Base-by-base conservation (phyloP, 306 rosid species). In the Rosa rugosa region DNA sequence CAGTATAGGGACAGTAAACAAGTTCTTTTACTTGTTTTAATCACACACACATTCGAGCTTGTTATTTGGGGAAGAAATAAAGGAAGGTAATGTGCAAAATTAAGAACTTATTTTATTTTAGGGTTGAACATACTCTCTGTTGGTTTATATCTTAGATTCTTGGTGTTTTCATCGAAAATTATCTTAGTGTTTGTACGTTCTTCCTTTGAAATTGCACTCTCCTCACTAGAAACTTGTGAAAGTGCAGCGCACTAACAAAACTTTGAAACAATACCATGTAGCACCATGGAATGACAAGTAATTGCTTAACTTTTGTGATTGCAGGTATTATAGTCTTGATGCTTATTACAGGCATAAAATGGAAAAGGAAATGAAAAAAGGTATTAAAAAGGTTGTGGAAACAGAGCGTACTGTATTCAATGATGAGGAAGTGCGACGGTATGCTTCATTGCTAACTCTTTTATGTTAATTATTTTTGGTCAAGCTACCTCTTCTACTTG, bases 401-500 rank as follows among this genome's bases (percentile, higher is more conserved):
- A 79, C 71, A 71, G 99, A 95, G 69, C 96, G 98, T 40, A 91
- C 90, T 78, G 87, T 91, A 53, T 95, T 95, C 89, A 87, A 93
- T 81, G 99, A 95, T 82, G 99, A 95, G 83, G 99, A 95, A 82
- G 90, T 86, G 64, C 90, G 97, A 70, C 84, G 98, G 99, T 93
- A 90, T 77, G 75, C 76, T 81, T 72, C 60, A 54, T 76, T 54
- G 17, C 69, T 59, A 17, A 22, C 77, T 81, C 73, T 27, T 41
- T 82, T 77, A 49, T 49, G 45, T 13, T 65, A 40, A 17, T 65
- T 14, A 16, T 34, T 34, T 36, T 65, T 12, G 4, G 6, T 12
- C 41, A 63, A 12, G 23, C 69, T 65, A n/a, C n/a, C 76, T 80
- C 71, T 16, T 42, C 80, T 77, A 47, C 51, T 44, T 75, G 20